Evolutionary conservation across 345 rosid genomes (phyloP), one percentile per base, ranked within the genome.

Genomic region (Limnanthes douglasii): DNA sequence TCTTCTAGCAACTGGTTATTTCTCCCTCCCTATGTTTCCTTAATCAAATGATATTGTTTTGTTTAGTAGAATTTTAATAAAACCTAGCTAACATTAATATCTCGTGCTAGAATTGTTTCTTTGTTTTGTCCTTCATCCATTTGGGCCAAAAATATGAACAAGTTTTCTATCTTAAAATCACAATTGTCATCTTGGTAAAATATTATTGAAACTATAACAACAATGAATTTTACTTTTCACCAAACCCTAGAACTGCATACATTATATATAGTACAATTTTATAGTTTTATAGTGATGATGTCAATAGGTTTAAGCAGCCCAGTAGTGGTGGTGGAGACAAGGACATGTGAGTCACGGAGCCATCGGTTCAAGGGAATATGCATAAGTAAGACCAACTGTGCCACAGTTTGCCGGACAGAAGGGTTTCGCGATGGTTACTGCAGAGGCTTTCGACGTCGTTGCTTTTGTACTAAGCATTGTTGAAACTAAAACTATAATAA

Each of bases 401-500:
- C 16, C 0, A n/a, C 29, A 13, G 72, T 73, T 20, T 70, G 83
- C 53, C 50, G 29, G 48, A 64, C 42, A 6, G 72, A 74, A 43
- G 63, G 69, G 14, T 74, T 74, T 38, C 0, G 9, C 15, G 59
- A 62, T 3, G 78, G 75, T 37, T 8, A 3, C 0, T 74, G 78
- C 37, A 41, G 53, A 8, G 72, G 82, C 1, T 21, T 69, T 34
- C 60, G 72, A 35, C 67, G 65, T 29, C 75, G 70, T 25, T 74
- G 75, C 49, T 70, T 27, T 52, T 62, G 73, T 52, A 57, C 75
- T 29, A 45, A 39, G 48, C 26, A 31, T 5, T 70, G 75, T 25
- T 70, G 46, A 31, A n/a, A n/a, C n/a, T n/a, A n/a, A n/a, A n/a
- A n/a, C n/a, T n/a, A n/a, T n/a, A n/a, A n/a, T n/a, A n/a, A n/a